These are phyloP conservation scores for Colletotrichum spinosum DNA, from an alignment of 2,329 filamentous ascomycete species.

Conservation along the genomic window DNA sequence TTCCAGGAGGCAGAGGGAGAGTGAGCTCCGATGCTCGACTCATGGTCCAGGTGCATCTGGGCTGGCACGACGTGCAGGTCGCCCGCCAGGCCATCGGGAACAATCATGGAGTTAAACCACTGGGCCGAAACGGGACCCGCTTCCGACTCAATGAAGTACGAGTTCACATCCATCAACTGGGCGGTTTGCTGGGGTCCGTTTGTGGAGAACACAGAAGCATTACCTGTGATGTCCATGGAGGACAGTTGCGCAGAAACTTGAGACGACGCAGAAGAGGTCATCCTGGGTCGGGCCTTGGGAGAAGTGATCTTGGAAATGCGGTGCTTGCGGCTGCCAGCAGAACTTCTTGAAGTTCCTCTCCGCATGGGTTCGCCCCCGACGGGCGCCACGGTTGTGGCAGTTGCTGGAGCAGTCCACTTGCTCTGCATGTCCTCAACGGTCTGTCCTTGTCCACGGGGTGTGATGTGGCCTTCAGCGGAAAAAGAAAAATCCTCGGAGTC, in stretches of 20 bases:
- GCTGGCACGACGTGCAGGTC: constrained; percentile 67
- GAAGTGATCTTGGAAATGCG: constrained; percentile 55
- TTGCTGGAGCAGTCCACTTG: constrained; percentile 59
- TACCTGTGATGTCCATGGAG: constrained; percentile 65
- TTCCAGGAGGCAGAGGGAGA: constrained; percentile 64
- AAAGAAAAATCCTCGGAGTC: constrained; percentile 66
- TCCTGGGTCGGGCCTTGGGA: constrained; percentile 55
- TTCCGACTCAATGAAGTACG: constrained; percentile 63
- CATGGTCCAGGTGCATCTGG: constrained; percentile 66
- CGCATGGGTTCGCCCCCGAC: constrained; percentile 56
- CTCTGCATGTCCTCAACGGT: constrained; percentile 58
- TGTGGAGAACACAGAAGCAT: constrained; percentile 54
- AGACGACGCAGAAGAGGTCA: constrained; percentile 57
- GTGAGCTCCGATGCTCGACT: constrained; percentile 59
- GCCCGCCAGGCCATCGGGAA: constrained; percentile 54
- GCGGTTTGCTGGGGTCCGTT: constrained; percentile 52
- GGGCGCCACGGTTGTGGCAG: constrained; percentile 44
- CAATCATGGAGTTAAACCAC: constrained; percentile 62
- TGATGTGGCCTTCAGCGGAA: constrained; percentile 61
- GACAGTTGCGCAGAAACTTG: constrained; percentile 62
- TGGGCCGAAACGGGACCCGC: constrained; percentile 59
- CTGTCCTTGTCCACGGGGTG: constrained; percentile 63
- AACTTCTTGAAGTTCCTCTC: constrained; percentile 57
- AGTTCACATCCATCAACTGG: constrained; percentile 60
- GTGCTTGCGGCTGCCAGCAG: constrained; percentile 58